A percentile compares a stretch with the other conserved stretches of the same genome.
Conservation (phyloP, 331 rosid genomes). For the Cydonia oblonga region DNA sequence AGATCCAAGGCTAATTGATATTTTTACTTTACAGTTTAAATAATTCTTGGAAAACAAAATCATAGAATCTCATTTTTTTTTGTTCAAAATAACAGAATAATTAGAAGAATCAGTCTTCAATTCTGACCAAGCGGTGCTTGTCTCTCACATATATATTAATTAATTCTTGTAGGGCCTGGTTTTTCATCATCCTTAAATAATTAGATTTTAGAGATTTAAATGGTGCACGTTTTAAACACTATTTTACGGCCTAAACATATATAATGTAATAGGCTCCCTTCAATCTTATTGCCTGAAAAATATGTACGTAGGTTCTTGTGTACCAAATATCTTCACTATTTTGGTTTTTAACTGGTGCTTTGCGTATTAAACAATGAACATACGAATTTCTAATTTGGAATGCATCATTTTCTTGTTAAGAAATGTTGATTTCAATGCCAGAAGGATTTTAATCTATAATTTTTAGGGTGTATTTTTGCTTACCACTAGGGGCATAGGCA, state of each 20-base stretch:
- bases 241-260: too few species aligned
- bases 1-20: too few species aligned
- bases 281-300: neutral
- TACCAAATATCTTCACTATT: neutral
- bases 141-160: neutral
- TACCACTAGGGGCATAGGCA: too few species aligned
- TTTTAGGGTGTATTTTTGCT: too few species aligned
- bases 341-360: neutral
- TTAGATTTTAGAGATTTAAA: too few species aligned
- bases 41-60: too few species aligned
- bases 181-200: neutral
- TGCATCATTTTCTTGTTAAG: neutral
- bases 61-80: too few species aligned
- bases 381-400: neutral
- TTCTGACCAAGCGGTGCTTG: neutral
- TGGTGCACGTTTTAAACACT: too few species aligned
- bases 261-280: neutral
- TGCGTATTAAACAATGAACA: neutral
- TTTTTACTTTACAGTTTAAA: too few species aligned
- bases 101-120: neutral
- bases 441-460: too few species aligned
- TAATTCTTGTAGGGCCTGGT: neutral
- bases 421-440: neutral
- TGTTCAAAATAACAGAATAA: neutral
- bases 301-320: neutral